These are phyloP conservation scores for Penicillium robsamsonii DNA, from an alignment of 495 filamentous ascomycete species.

Conservation along the genomic window DNA sequence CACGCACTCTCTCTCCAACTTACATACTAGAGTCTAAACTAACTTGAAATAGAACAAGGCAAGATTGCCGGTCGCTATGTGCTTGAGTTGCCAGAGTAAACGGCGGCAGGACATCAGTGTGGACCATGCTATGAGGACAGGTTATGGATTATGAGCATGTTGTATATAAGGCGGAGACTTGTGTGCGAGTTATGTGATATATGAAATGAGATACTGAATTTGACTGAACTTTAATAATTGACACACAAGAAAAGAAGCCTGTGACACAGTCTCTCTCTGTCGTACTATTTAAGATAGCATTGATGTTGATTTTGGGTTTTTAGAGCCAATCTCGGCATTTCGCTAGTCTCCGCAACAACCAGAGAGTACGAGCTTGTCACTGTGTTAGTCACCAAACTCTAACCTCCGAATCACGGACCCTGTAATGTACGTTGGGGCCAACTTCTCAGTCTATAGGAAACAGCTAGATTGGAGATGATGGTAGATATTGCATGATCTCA, in stretches of 20 bases:
- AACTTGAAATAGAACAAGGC: constrained; percentile 44
- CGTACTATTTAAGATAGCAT: neutral
- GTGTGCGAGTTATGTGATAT: neutral
- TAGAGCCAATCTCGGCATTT: neutral
- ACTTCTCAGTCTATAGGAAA: neutral
- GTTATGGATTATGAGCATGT: neutral
- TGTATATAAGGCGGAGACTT: neutral
- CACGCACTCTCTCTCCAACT: neutral
- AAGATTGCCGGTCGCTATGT: constrained; percentile 85
- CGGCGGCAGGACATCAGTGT: neutral
- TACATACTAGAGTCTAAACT: neutral
- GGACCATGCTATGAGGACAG: neutral
- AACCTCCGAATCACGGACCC: neutral
- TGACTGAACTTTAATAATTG: neutral
- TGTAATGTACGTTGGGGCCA: neutral
- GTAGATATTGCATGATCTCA: neutral
- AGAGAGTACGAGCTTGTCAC: neutral
- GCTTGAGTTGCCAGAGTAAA: constrained; percentile 60
- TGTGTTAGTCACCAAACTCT: neutral
- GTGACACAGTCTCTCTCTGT: no score
- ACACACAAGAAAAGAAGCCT: neutral
- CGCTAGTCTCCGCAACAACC: neutral
- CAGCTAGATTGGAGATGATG: neutral
- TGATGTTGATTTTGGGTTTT: neutral
- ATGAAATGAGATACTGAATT: constrained; percentile 2